Conservation (phyloP, 805 yeast genomes). For the Candida methanosorbosa region DNA sequence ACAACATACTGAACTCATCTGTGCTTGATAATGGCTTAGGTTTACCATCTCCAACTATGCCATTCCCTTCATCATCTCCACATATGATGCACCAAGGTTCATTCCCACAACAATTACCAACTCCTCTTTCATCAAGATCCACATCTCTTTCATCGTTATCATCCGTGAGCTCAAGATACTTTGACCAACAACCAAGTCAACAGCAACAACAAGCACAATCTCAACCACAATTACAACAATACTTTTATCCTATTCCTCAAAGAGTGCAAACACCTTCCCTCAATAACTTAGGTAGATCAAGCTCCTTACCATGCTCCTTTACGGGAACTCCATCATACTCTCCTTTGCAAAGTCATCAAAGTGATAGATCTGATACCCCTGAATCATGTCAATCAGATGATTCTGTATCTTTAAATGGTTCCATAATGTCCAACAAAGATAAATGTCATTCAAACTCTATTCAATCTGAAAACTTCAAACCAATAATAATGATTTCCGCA, state of each 20-base stretch:
- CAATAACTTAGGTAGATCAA: background rate
- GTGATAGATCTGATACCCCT: background rate
- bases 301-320: background rate
- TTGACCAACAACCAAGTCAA: background rate
- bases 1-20: slow-evolving; percentile 12
- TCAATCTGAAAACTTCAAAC: slow-evolving; percentile 1
- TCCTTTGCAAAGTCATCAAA: background rate
- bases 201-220: no score
- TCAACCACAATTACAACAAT: background rate
- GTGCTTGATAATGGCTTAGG: slow-evolving; percentile 3
- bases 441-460: background rate
- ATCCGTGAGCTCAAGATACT: no score
- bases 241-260: background rate
- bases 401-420: background rate
- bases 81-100: background rate
- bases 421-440: background rate
- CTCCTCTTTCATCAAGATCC: slow-evolving; percentile 16
- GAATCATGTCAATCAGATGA: background rate
- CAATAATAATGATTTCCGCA: slow-evolving; percentile 1
- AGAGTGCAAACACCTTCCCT: background rate
- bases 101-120: slow-evolving; percentile 4
- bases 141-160: slow-evolving; percentile 8
- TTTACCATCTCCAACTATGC: slow-evolving; percentile 1
- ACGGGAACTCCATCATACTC: background rate
- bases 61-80: background rate